phyloP scores from a whole-genome alignment of 2,329 filamentous ascomycete species.

The Chrysosporium keratinophilum region DNA sequence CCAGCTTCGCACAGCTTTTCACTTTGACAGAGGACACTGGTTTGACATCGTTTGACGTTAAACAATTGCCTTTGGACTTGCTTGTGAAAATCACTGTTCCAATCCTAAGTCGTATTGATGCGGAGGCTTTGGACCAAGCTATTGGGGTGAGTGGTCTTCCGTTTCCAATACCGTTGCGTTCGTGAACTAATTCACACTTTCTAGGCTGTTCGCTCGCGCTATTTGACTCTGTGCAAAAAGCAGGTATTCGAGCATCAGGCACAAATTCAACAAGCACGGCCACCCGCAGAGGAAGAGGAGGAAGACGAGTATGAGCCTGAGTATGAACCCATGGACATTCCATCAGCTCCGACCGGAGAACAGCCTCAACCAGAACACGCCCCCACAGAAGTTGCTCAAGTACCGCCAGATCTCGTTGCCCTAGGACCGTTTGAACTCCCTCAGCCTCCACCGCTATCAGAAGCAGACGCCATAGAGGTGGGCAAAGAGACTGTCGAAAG shows the following conservation, averaged over 20 bases:
- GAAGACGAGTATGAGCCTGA: slow-evolving; percentile 93
- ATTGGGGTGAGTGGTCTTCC: slow-evolving; percentile 48
- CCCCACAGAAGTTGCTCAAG: slow-evolving; percentile 62
- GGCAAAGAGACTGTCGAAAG: slow-evolving; percentile 64
- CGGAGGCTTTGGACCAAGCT: slow-evolving; percentile 58
- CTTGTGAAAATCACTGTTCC: slow-evolving; percentile 73
- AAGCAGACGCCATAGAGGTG: slow-evolving; percentile 60
- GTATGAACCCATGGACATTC: slow-evolving; percentile 58
- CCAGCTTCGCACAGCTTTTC: slow-evolving; percentile 73
- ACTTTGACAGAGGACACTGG: slow-evolving; percentile 68
- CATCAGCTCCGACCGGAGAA: slow-evolving; percentile 19
- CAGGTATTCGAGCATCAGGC: slow-evolving; percentile 23
- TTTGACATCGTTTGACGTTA: slow-evolving; percentile 71
- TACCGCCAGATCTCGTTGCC: slow-evolving; percentile 49
- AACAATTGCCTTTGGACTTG: slow-evolving; percentile 62
- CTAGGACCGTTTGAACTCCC: slow-evolving; percentile 70
- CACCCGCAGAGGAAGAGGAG: slow-evolving; percentile 45
- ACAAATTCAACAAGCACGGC: slow-evolving; percentile 23
- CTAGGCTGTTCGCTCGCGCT: slow-evolving; percentile 32
- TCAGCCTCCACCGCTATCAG: slow-evolving; percentile 60
- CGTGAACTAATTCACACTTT: neutral
- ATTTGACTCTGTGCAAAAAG: slow-evolving; percentile 29
- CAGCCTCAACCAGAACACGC: slow-evolving; percentile 53
- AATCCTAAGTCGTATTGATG: slow-evolving; percentile 62
- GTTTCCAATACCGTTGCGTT: slow-evolving; percentile 8